Evolutionary conservation across 176 grass and related monocot genomes (phyloP), one percentile per base, ranked within the genome.

Genomic region (Juncus inflexus): DNA sequence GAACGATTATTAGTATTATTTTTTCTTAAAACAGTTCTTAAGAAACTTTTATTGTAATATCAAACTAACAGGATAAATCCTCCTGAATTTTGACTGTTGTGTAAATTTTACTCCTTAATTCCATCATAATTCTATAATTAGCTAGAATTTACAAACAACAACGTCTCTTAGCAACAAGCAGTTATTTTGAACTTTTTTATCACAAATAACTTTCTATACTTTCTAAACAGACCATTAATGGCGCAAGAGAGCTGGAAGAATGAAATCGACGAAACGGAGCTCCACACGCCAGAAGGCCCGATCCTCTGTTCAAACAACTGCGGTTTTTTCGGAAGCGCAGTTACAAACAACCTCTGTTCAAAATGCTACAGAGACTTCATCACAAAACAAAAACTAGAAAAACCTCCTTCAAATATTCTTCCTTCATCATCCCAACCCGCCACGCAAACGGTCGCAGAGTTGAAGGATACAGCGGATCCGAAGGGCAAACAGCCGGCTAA

Each of bases 261-360:
- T 52, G 81, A 85, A 73, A 40, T 70, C 2, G 74, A 90, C 28
- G 78, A 84, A 56, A 84, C 82, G 0, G 75, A 76, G 47, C 61
- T 81, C 47, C 74, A 80, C 52, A 60, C 78, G 10, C 82, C 75
- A 13, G 80, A 85, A 45, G 42, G 58, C 35, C 86, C 78, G 0
- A 69, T 90, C 65, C 16, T 90, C 65, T 90, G 86, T 58, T 35
- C 76, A 7, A 90, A 82, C 51, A 85, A 81, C 50, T 90, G 86
- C 52, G 86, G 86, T 41, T 90, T 90, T 74, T 90, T 81, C 4
- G 86, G 86, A 10, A 90, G 76, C 60, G 12, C 78, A 16, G 76
- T 83, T 14, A 79, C 82, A 0, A 77, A 85, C 2, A 81, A 85
- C 52, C 60, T 85, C 66, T 90, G 86, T 55, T 90, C 86, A 1